These are phyloP conservation scores for Fusarium xyrophilum DNA, from an alignment of 2,329 filamentous ascomycete genomes.

Conservation along the genomic window DNA sequence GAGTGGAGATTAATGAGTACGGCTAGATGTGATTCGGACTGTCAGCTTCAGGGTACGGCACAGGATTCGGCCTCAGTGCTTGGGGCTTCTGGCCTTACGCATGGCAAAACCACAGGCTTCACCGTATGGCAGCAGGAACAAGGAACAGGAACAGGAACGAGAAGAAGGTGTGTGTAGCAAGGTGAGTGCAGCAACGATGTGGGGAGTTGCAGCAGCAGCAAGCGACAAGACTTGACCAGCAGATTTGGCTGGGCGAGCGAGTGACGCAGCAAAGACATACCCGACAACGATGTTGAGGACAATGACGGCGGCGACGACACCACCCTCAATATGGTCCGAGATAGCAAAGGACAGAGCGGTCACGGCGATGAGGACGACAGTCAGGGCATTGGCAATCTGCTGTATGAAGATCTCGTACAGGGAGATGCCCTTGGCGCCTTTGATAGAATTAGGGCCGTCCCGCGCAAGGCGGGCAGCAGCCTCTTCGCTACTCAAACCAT, in stretches of 20 bases:
- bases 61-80: conserved; percentile 38
- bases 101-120: conserved; percentile 41
- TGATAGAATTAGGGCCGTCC: conserved; percentile 74
- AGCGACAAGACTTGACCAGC: conserved; percentile 19
- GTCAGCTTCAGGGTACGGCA: conserved; percentile 42
- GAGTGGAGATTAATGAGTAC: conserved; percentile 13
- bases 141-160: conserved; percentile 20
- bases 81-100: conserved; percentile 40
- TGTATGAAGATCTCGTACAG: conserved; percentile 78
- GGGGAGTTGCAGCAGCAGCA: conserved; percentile 20
- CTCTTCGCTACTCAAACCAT: conserved; percentile 70
- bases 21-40: conserved; percentile 29
- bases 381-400: conserved; percentile 79
- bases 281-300: conserved; percentile 72
- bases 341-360: conserved; percentile 74
- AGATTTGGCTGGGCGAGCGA: conserved; percentile 31
- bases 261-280: conserved; percentile 50
- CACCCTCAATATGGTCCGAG: conserved; percentile 68
- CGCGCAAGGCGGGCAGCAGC: conserved; percentile 69
- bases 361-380: conserved; percentile 75
- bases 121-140: conserved; percentile 39
- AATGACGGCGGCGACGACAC: conserved; percentile 69
- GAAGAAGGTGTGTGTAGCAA: conserved; percentile 29
- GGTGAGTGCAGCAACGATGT: conserved; percentile 29
- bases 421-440: conserved; percentile 74